These are phyloP conservation scores for sorghum (Sorghum bicolor) DNA, from an alignment of 176 grass and related monocot genomes.

Conservation along the genomic window DNA sequence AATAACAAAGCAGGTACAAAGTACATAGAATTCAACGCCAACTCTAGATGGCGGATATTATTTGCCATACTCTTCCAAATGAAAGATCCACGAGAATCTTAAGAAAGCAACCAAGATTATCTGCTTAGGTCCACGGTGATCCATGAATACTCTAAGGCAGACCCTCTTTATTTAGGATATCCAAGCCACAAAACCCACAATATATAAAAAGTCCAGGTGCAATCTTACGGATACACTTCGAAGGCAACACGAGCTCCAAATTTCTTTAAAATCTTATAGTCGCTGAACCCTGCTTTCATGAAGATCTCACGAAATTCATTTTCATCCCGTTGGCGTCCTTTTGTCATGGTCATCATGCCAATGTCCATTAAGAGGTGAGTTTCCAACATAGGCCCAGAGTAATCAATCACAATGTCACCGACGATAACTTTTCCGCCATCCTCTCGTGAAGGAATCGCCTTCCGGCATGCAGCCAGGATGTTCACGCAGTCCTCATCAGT, in stretches of 20 bases:
- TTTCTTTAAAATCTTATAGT: slow-evolving; percentile 22
- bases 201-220: background rate
- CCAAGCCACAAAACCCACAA: background rate
- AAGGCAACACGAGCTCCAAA: slow-evolving; percentile 2
- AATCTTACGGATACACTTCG: slow-evolving; percentile 13
- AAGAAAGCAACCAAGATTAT: background rate
- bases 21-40: background rate
- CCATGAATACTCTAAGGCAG: background rate
- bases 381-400: slow-evolving; percentile 3
- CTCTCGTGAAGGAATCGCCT: background rate
- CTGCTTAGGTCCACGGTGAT: background rate
- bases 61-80: background rate
- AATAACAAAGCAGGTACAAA: background rate
- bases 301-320: slow-evolving; percentile 34
- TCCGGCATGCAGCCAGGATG: background rate
- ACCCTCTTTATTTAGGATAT: background rate
- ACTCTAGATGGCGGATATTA: background rate
- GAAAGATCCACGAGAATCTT: background rate
- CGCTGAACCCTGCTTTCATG: slow-evolving; percentile 33
- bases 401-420: background rate
- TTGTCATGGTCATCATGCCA: slow-evolving; percentile 14
- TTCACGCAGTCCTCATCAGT: background rate
- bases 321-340: slow-evolving; percentile 37
- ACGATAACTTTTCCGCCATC: background rate
- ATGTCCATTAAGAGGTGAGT: slow-evolving; percentile 36